Evolutionary conservation across 495 filamentous ascomycete genomes (phyloP).

Genomic region (Xylaria scruposa): DNA sequence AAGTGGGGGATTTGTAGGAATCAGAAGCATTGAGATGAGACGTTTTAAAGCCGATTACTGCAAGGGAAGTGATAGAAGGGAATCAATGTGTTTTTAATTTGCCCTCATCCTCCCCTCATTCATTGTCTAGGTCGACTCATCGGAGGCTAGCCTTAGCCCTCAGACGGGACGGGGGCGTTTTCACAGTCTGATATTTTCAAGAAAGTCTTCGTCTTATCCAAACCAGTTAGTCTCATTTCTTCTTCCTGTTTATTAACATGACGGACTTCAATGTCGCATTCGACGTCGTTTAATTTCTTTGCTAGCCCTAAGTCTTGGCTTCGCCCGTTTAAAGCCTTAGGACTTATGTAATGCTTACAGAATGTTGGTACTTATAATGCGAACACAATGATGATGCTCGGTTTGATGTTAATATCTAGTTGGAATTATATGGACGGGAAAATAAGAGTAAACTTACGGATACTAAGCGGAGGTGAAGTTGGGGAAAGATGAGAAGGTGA

Average conservation of each 20-base stretch:
- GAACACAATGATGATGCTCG: neutral
- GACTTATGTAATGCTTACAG: too few species aligned
- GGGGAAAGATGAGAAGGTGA: neutral
- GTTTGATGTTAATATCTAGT: neutral
- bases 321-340: too few species aligned
- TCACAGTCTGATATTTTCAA: neutral
- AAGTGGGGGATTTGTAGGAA: slow-evolving; percentile 6
- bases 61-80: neutral
- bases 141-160: neutral
- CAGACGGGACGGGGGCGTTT: neutral
- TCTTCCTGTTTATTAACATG: neutral
- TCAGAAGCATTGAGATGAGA: neutral
- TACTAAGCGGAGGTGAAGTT: neutral
- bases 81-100: neutral
- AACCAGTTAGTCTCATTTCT: neutral
- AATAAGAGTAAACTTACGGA: neutral
- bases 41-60: neutral
- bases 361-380: neutral
- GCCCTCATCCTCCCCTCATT: neutral
- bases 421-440: neutral
- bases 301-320: too few species aligned
- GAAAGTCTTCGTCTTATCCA: neutral
- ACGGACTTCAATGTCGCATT: neutral
- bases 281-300: neutral
- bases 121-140: neutral